Evolutionary conservation across 208 protist genomes (phyloP).

Genomic region (Blechomonas ayalai): DNA sequence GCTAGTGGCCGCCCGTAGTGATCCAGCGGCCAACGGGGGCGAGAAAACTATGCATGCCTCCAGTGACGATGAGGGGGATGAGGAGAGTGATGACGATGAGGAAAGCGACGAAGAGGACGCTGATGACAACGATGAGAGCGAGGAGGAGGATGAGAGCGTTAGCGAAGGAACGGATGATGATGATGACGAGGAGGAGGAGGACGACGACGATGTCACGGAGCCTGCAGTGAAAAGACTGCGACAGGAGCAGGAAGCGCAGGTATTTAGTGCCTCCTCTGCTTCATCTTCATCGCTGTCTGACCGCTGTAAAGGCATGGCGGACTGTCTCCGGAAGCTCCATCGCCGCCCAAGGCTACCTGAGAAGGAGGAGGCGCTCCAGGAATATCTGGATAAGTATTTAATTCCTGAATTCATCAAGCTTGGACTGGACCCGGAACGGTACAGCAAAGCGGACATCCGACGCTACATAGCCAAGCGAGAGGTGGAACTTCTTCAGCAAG

Average conservation of each 20-base stretch:
- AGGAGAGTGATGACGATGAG: slow-evolving; percentile 19
- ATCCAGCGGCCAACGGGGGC: background rate
- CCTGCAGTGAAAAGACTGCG: slow-evolving; percentile 37
- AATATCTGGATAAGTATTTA: slow-evolving; percentile 57
- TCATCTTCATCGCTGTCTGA: slow-evolving; percentile 17
- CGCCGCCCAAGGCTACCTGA: slow-evolving; percentile 45
- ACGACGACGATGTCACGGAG: slow-evolving; percentile 7
- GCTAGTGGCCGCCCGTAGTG: slow-evolving; percentile 13
- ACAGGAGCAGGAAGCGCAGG: slow-evolving; percentile 14
- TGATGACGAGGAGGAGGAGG: slow-evolving; percentile 11
- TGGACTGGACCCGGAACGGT: slow-evolving; percentile 57
- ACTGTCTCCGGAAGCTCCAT: slow-evolving; percentile 54
- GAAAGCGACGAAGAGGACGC: slow-evolving; percentile 24
- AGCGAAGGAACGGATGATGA: slow-evolving; percentile 19
- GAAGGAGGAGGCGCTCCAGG: slow-evolving; percentile 38
- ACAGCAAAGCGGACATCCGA: slow-evolving; percentile 43
- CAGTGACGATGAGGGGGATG: slow-evolving; percentile 11
- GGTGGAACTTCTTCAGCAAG: slow-evolving; percentile 67
- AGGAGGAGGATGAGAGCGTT: slow-evolving; percentile 24
- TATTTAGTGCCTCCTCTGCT: slow-evolving; percentile 1
- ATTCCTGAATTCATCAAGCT: slow-evolving; percentile 61
- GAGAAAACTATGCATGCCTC: background rate
- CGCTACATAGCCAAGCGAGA: slow-evolving; percentile 60
- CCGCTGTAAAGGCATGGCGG: slow-evolving; percentile 66
- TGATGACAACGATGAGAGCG: slow-evolving; percentile 25